Evolutionary conservation across 257 asterid species (phyloP), one percentile per base, ranked within the genome.

Genomic region (Penstemon eatonii): DNA sequence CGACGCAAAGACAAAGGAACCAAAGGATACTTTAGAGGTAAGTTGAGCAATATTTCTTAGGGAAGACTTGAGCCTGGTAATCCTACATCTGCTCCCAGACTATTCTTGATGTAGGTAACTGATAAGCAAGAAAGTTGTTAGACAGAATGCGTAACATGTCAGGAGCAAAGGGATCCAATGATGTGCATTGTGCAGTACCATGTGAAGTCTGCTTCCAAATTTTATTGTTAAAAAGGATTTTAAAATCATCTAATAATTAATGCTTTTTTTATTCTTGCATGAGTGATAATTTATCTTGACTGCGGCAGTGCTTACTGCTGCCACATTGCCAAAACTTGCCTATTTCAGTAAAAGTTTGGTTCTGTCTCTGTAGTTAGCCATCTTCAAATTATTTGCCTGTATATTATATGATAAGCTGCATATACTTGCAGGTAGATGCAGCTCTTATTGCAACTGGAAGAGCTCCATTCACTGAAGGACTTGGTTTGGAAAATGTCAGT

Each of bases 361-460:
- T 56, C 49, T 46, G 60, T 68, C 60, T 13, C 15, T 72, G 33
- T 62, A 19, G 56, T 52, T 25, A 50, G 51, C 56, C 60, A 33
- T 44, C 60, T 45, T 25, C 59, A 63, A 25, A 40, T 18, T 50
- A 45, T 52, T 70, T 44, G 68, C 55, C 33, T 49, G 25, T 44
- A 58, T 69, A 25, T 0, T 18, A 52, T 65, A 39, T 69, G 11
- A 25, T 33, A 9, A 57, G 44, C 72, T 73, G 74, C 39, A 71
- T 74, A 79, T 69, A 38, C 63, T 61, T 70, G 73, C 89, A 93
- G 99, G 96, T 93, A 49, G 99, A 93, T 88, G 97, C 97, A 41
- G 96, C 97, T 61, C 92, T 93, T 71, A 93, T 93, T 83, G 97
- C 99, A 61, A 93, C 99, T 3, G 97, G 99, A 77, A 90, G 97